A percentile compares a stretch with the other conserved stretches of the same genome.
Conservation (phyloP, 1,284 basidiomycete species). For the Melampsora larici-populina region DNA sequence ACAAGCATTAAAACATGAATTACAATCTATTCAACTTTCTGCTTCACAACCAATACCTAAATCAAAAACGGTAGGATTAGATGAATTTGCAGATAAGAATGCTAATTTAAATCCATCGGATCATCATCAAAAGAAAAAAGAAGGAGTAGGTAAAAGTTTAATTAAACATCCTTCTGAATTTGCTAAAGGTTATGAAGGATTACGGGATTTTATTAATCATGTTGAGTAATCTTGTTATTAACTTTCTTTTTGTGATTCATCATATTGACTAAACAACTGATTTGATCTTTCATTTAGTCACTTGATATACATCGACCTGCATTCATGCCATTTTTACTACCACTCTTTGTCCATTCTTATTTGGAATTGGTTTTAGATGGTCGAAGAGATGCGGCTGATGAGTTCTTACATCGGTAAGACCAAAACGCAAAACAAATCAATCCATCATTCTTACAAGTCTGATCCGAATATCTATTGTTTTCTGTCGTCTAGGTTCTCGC, state of each 20-base stretch:
- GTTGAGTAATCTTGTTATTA: slow-evolving; percentile 30
- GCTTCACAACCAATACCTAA: slow-evolving; percentile 46
- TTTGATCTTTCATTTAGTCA: slow-evolving; percentile 43
- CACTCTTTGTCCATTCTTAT: slow-evolving; percentile 96
- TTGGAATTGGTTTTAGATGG: slow-evolving; percentile 87
- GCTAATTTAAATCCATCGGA: slow-evolving; percentile 31
- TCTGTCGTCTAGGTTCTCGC: slow-evolving; percentile 45
- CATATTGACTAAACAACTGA: slow-evolving; percentile 49
- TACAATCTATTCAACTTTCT: slow-evolving; percentile 56
- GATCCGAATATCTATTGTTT: not conserved
- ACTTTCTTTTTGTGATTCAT: not conserved
- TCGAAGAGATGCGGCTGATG: slow-evolving; percentile 78
- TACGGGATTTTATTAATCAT: slow-evolving; percentile 46
- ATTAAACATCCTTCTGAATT: slow-evolving; percentile 43
- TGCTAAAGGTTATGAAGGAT: slow-evolving; percentile 45
- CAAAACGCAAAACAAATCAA: no score
- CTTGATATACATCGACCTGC: slow-evolving; percentile 63
- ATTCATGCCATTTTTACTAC: slow-evolving; percentile 85
- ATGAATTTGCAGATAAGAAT: slow-evolving; percentile 49
- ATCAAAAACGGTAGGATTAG: slow-evolving; percentile 53
- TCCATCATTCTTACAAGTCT: slow-evolving; percentile 12
- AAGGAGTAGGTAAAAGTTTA: slow-evolving; percentile 35
- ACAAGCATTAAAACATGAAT: slow-evolving; percentile 67
- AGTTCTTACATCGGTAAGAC: slow-evolving; percentile 44
- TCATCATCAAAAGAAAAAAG: slow-evolving; percentile 24